Percentiles rank a stretch among this genome's conserved stretches.
These are phyloP conservation scores for Teunomyces stri DNA, from an alignment of 805 yeast genomes.

Conservation along the genomic window DNA sequence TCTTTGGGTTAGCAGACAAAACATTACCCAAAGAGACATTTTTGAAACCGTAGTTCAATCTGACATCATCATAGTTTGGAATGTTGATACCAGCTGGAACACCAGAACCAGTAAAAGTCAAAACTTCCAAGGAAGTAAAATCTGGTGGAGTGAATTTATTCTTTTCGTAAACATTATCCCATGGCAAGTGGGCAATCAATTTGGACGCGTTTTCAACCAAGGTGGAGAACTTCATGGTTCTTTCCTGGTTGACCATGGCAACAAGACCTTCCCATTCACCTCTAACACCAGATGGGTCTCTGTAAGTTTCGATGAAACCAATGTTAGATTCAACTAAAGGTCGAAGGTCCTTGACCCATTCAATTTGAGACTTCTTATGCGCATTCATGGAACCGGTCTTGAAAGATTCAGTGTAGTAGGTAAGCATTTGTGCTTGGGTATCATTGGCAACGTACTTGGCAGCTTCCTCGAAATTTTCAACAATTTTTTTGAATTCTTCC, in stretches of 20 bases:
- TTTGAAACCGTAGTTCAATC: constrained; percentile 81
- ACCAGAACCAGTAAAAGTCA: constrained; percentile 87
- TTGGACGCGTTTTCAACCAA: constrained; percentile 66
- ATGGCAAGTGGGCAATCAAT: constrained; percentile 69
- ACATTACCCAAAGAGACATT: constrained; percentile 89
- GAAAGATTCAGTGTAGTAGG: constrained; percentile 66
- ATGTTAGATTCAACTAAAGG: constrained; percentile 72
- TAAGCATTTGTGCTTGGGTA: constrained; percentile 65
- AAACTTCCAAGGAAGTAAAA: constrained; percentile 84
- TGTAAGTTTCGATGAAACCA: constrained; percentile 89
- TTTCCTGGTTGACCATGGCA: constrained; percentile 84
- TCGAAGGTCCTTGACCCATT: constrained; percentile 85
- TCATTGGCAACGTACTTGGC: constrained; percentile 66
- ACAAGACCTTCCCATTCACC: constrained; percentile 95
- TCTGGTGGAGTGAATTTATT: constrained; percentile 90
- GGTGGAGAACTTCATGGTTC: constrained; percentile 74
- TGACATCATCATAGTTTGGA: constrained; percentile 88
- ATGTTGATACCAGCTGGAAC: constrained; percentile 92
- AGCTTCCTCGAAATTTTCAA: constrained; percentile 55
- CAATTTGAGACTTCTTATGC: constrained; percentile 78
- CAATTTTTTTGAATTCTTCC: constrained; percentile 60
- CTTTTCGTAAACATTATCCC: constrained; percentile 75
- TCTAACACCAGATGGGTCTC: constrained; percentile 88
- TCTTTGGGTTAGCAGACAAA: constrained; percentile 61
- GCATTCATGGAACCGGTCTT: constrained; percentile 80